Base-by-base conservation (phyloP, 257 asterid species). In the Haberlea rhodopensis region DNA sequence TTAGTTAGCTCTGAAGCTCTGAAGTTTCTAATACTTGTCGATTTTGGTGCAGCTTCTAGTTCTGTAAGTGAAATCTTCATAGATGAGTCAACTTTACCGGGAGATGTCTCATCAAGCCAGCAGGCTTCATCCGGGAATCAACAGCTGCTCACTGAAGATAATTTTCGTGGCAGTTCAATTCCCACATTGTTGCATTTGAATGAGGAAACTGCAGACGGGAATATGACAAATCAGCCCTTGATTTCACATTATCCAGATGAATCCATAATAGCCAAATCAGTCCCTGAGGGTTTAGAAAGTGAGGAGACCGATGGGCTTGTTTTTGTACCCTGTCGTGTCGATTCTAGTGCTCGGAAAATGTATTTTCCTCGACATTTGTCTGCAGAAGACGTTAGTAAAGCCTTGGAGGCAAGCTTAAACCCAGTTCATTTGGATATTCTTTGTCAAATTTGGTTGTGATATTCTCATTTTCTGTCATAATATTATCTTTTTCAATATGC, bases 361-460 rank as follows among this genome's bases (percentile, higher is more conserved):
- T 75, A 20, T 57, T 80, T 49, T 26, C 85, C 82, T 28, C 73
- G 80, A 48, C 67, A 80, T 37, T 75, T 81, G 82, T 75, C 80
- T 11, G 25, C 63, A 11, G 75, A 77, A 61, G 69, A 76, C 46
- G 60, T 68, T 63, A 54, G 64, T 49, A 62, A 55, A 69, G 79
- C 73, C 5, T 37, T 80, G 34, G 80, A 80, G 86, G 86, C 72
- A 32, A 5, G 70, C 25, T 54, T 68, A 43, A 43, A 51, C 46
- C 51, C 4, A 53, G 8, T 28, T 19, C 7, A 18, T 21, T 6
- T 73, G 19, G 51, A 55, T 51, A 29, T 71, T 13, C n/a, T 53
- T 46, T n/a, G 43, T 65, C 55, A 37, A 23, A 19, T 56, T 16
- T 24, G 62, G 27, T n/a, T 29, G 51, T 18, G 6, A 23, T 3